These are phyloP conservation scores for Trichosporon ovoides DNA, from an alignment of 1,284 basidiomycete genomes.

Conservation along the genomic window DNA sequence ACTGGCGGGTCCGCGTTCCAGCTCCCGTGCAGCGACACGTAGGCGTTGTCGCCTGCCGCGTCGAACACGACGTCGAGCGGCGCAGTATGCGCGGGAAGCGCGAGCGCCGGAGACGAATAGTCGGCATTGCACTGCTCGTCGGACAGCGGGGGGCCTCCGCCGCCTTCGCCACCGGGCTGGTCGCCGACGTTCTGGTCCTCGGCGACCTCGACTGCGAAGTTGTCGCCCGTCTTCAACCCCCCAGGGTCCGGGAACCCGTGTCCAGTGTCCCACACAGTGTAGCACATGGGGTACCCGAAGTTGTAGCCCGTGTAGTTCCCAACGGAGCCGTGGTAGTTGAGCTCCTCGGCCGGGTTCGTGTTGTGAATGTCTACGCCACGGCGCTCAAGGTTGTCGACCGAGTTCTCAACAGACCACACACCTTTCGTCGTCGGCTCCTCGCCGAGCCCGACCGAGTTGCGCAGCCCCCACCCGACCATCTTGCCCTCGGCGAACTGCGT, in stretches of 20 bases:
- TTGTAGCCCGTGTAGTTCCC: neutral
- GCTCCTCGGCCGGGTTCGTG: slow-evolving; percentile 17
- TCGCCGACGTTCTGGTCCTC: neutral
- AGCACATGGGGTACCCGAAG: slow-evolving; percentile 16
- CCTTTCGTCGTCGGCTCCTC: slow-evolving; percentile 11
- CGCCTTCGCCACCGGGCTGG: too few relatives aligned
- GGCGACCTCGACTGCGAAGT: slow-evolving; percentile 6
- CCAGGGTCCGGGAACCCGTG: slow-evolving; percentile 4
- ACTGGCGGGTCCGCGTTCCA: slow-evolving; percentile 15
- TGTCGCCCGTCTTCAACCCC: slow-evolving; percentile 6
- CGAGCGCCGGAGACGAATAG: neutral
- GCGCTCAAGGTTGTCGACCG: slow-evolving; percentile 12
- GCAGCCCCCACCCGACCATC: slow-evolving; percentile 12
- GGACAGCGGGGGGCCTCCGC: neutral
- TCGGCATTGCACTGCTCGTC: slow-evolving; percentile 10
- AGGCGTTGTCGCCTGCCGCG: slow-evolving; percentile 6
- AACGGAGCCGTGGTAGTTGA: slow-evolving; percentile 15
- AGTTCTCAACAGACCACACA: slow-evolving; percentile 17
- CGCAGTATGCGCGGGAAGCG: slow-evolving; percentile 17
- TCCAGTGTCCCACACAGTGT: slow-evolving; percentile 9
- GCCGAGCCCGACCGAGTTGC: slow-evolving; percentile 16
- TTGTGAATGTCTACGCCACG: slow-evolving; percentile 10
- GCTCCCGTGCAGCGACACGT: slow-evolving; percentile 15
- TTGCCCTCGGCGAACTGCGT: neutral
- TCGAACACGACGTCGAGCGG: slow-evolving; percentile 18